Evolutionary conservation across 139 green algal genomes (phyloP), one percentile per base, ranked within the genome.

Genomic region (Bryopsis sp.): DNA sequence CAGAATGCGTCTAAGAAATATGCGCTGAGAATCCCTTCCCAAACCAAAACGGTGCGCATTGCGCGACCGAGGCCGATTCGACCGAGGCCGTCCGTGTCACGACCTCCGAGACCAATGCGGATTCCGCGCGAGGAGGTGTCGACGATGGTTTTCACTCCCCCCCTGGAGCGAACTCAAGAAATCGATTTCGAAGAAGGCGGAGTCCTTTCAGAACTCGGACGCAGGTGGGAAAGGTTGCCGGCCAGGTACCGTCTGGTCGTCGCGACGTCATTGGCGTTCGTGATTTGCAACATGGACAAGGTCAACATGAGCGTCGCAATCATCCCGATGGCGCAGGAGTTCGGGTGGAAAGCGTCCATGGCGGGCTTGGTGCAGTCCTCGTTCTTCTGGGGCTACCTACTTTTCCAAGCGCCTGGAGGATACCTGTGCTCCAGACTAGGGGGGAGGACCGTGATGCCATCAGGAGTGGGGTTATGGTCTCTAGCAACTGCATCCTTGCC

Each of bases 251-350:
- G 84, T 63, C 48, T 95, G 0, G 76, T 96, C 0, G 31, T 88
- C 0, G 81, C 76, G 5, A 86, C 77, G 24, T 74, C 72, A 1
- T 22, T 86, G 26, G 86, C 90, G 15, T 98, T 98, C 65, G 79
- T 96, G 0, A 80, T 98, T 22, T 97, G 88, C 81, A 97, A 98
- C 68, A 96, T 98, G 86, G 81, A 91, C 78, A 90, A 94, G 73
- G 85, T 97, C 38, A 99, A 98, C 81, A 92, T 99, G 63, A 90
- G 76, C 2, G 81, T 99, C 0, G 93, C 94, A 38, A 95, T 98
- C 72, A 95, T 99, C 33, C 90, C 95, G 1, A 99, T 99, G 92
- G 79, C 90, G 3, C 76, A 85, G 7, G 86, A 98, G 43, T 92
- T 95, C 74, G 88, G 86, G 31, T 98, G 94, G 94, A 81, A 60